Conservation (phyloP, 305 asterid species). For the Solanum hybrid region DNA sequence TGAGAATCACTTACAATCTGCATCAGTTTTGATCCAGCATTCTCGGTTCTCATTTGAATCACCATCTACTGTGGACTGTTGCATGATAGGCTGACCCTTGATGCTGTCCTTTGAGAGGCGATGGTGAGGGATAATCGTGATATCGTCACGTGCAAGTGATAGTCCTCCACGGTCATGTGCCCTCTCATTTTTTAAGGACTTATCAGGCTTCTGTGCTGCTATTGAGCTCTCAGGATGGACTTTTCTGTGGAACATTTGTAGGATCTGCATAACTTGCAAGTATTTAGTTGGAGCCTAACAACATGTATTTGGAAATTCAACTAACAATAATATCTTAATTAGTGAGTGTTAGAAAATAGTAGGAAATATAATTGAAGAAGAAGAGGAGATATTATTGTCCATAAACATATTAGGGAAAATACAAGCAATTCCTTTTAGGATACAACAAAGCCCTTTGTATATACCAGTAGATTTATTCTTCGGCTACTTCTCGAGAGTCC, state of each 20-base stretch:
- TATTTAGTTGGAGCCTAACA: not conserved
- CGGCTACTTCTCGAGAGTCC: not conserved
- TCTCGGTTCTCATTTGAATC: conserved; percentile 39
- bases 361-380: not conserved
- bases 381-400: not conserved
- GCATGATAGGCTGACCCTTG: conserved; percentile 26
- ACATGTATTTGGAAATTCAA: not conserved
- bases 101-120: conserved; percentile 30
- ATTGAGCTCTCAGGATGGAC: conserved; percentile 77
- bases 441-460: not conserved
- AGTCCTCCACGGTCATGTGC: conserved; percentile 23
- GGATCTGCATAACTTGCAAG: conserved; percentile 47
- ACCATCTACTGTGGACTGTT: conserved; percentile 20
- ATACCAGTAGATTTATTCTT: not conserved
- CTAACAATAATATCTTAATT: not conserved
- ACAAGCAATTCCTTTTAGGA: not conserved
- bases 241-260: conserved; percentile 76
- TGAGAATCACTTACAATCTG: conserved; percentile 67
- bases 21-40: conserved; percentile 84
- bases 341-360: not conserved
- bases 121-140: conserved; percentile 44
- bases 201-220: conserved; percentile 18
- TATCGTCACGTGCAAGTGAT: conserved; percentile 42
- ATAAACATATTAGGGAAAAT: not conserved
- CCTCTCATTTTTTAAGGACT: conserved; percentile 33